These are phyloP conservation scores for Aspergillus haitiensis DNA, from an alignment of 495 filamentous ascomycete genomes.

Conservation along the genomic window DNA sequence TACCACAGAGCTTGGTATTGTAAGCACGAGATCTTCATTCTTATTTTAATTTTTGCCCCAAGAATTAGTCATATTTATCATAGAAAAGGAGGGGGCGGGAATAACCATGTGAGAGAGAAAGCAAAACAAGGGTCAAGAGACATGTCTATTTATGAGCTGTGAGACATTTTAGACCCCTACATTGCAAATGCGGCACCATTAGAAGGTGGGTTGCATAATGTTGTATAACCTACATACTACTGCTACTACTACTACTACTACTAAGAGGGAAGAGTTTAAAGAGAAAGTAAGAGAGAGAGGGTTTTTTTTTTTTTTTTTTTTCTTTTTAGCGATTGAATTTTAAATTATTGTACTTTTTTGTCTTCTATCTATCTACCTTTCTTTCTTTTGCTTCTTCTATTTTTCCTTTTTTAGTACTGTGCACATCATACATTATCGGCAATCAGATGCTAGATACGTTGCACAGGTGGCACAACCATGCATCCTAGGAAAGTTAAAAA, in stretches of 20 bases:
- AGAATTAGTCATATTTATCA: not conserved
- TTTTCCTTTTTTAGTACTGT: not conserved
- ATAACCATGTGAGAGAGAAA: not conserved
- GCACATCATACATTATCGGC: not conserved
- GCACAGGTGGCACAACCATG: conserved; percentile 8
- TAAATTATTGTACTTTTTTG: not conserved
- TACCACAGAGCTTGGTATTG: not conserved
- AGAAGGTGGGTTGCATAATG: conserved; percentile 21
- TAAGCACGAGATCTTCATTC: not conserved
- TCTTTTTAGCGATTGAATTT: not conserved
- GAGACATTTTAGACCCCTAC: conserved; percentile 3
- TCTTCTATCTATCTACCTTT: not conserved
- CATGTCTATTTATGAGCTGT: conserved; percentile 3
- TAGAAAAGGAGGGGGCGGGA: not conserved
- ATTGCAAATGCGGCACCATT: conserved; percentile 13
- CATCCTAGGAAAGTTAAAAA: conserved; percentile 6
- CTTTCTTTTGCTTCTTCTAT: not conserved
- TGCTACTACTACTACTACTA: too few species aligned
- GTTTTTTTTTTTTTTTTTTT: not conserved
- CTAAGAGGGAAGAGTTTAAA: too few species aligned
- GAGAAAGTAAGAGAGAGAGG: too few species aligned
- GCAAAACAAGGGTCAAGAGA: not conserved
- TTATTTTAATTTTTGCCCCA: not conserved
- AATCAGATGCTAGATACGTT: conserved; percentile 4
- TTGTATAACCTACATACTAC: conserved; percentile 15